Conservation (phyloP, 805 yeast genomes). For the Cyberlindnera mrakii region DNA sequence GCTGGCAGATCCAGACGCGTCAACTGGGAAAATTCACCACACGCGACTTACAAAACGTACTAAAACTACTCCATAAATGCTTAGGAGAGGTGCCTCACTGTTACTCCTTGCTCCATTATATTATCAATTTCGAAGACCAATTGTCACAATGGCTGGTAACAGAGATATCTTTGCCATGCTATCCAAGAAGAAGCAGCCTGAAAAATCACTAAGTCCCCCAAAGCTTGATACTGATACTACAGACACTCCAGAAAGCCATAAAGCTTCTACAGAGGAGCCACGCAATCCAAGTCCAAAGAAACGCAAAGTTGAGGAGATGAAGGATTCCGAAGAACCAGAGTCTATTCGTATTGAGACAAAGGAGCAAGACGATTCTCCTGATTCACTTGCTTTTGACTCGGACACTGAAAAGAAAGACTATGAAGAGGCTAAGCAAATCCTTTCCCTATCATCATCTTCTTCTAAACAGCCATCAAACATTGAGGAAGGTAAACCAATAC, state of each 20-base stretch:
- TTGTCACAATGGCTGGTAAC: conserved; percentile 14
- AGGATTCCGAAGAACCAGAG: conserved; percentile 1
- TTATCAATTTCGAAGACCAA: background rate
- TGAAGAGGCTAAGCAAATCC: conserved; percentile 19
- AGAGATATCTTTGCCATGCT: conserved; percentile 23
- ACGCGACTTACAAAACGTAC: no score
- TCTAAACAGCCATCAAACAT: conserved; percentile 4
- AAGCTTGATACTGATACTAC: background rate
- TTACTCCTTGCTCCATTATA: background rate
- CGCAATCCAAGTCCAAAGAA: conserved; percentile 6
- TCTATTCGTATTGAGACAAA: background rate
- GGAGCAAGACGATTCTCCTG: background rate
- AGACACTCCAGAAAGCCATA: background rate
- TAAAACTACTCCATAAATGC: no score
- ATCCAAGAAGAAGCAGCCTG: conserved; percentile 9
- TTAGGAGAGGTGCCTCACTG: no score
- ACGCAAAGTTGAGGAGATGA: conserved; percentile 1
- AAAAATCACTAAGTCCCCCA: background rate
- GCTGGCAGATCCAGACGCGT: no score
- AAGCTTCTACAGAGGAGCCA: conserved; percentile 1
- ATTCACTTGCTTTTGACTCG: conserved; percentile 17
- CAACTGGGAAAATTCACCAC: no score
- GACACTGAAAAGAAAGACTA: conserved; percentile 20
- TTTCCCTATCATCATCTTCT: conserved; percentile 9
- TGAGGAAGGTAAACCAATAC: conserved; percentile 21